phyloP scores from a whole-genome alignment of 2,329 filamentous ascomycete genomes.

The Stachybotrys echinatus region DNA sequence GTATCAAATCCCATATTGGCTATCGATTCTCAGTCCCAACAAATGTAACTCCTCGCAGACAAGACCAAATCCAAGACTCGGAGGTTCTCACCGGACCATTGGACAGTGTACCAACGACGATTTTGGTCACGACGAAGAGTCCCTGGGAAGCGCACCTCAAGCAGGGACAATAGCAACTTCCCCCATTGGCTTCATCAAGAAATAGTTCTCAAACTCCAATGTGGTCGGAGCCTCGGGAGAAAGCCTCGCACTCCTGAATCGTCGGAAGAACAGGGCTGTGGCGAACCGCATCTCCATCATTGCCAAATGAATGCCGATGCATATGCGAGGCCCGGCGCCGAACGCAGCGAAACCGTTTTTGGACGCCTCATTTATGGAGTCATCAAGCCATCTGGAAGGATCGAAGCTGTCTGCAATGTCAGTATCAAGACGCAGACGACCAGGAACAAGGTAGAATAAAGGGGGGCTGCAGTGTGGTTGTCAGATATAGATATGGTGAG shows the following conservation, averaged over 20 bases:
- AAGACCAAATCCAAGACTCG: no score
- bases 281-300: conserved; percentile 1
- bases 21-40: no score
- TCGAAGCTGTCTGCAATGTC: conserved; percentile 1
- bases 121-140: no score
- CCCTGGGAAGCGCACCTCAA: no score
- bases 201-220: conserved; percentile 1
- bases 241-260: background rate
- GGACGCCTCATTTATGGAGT: background rate
- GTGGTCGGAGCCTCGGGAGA: background rate
- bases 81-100: no score
- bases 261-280: conserved; percentile 1
- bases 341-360: background rate
- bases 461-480: background rate
- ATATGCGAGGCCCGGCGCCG: background rate
- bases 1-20: no score
- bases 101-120: no score
- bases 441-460: background rate
- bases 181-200: background rate
- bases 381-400: background rate
- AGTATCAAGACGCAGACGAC: no score
- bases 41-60: no score
- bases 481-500: background rate
- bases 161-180: background rate
- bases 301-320: conserved; percentile 1